Percentiles rank a stretch among this genome's conserved stretches.
phyloP scores from a whole-genome alignment of 768 basidiomycete species.

The Kwoniella dendrophila region DNA sequence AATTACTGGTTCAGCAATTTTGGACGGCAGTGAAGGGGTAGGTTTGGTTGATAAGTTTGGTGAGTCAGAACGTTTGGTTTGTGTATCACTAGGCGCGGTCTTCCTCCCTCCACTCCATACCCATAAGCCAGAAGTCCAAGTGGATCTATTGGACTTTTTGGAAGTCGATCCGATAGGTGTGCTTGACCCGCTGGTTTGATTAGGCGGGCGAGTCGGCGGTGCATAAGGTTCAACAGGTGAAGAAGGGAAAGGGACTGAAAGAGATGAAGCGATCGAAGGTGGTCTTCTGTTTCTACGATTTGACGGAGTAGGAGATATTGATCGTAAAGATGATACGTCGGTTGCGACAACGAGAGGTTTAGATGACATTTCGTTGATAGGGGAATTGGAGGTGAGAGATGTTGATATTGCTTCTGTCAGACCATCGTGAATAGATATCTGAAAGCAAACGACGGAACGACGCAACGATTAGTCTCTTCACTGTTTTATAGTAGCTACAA shows the following conservation, averaged over 20 bases:
- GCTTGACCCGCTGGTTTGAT: not conserved
- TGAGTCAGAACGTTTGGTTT: not conserved
- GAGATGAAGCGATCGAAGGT: slow-evolving; percentile 31
- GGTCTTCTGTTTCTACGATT: slow-evolving; percentile 14
- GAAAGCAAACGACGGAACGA: not conserved
- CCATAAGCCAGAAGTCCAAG: slow-evolving; percentile 50
- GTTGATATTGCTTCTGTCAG: slow-evolving; percentile 53
- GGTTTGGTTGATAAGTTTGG: slow-evolving; percentile 10
- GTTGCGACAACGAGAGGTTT: not conserved
- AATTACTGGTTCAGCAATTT: not conserved
- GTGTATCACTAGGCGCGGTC: not conserved
- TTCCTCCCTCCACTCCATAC: slow-evolving; percentile 34
- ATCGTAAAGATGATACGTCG: slow-evolving; percentile 1
- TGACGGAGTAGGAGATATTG: slow-evolving; percentile 27
- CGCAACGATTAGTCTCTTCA: too few species aligned
- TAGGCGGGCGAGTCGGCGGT: not conserved
- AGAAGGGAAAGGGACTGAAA: slow-evolving; percentile 22
- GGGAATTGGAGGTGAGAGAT: slow-evolving; percentile 32
- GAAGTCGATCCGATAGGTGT: not conserved
- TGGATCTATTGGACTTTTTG: slow-evolving; percentile 19
- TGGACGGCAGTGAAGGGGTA: not conserved
- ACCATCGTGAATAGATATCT: slow-evolving; percentile 46
- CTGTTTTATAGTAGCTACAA: not conserved
- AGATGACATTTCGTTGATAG: slow-evolving; percentile 12
- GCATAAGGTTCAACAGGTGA: slow-evolving; percentile 14